These are phyloP conservation scores for Tubosaeta sp. DNA, from an alignment of 768 basidiomycete genomes.

Conservation along the genomic window DNA sequence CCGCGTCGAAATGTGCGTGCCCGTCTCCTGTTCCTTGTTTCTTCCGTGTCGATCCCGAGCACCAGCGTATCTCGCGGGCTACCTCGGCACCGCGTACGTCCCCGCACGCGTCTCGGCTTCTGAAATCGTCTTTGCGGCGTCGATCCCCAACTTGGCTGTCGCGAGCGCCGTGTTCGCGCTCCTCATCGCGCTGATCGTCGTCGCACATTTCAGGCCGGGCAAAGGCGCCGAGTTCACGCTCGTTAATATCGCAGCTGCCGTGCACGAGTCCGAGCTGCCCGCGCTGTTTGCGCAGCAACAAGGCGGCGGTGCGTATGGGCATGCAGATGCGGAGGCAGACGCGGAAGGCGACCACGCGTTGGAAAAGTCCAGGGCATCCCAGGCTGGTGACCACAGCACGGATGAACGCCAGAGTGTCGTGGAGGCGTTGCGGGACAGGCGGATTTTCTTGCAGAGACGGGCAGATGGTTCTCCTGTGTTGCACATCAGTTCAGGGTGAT, in stretches of 20 bases:
- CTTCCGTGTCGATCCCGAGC: too few relatives aligned
- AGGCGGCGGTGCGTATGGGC: neutral
- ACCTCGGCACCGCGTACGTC: slow-evolving; percentile 26
- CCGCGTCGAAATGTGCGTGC: slow-evolving; percentile 16
- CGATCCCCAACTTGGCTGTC: slow-evolving; percentile 25
- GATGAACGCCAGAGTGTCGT: neutral
- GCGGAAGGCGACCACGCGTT: neutral
- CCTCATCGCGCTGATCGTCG: slow-evolving; percentile 16
- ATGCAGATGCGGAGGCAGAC: neutral
- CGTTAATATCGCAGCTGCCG: slow-evolving; percentile 16
- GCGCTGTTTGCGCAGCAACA: slow-evolving; percentile 13
- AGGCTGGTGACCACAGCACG: neutral
- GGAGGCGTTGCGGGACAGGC: slow-evolving; percentile 5
- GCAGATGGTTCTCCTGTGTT: slow-evolving; percentile 17
- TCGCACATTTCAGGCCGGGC: slow-evolving; percentile 21
- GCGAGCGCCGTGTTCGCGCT: slow-evolving; percentile 23
- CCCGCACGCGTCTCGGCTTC: slow-evolving; percentile 23
- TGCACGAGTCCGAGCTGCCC: slow-evolving; percentile 25
- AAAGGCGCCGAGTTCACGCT: slow-evolving; percentile 25
- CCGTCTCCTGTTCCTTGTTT: neutral
- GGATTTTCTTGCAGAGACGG: slow-evolving; percentile 15
- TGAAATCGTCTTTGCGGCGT: slow-evolving; percentile 22
- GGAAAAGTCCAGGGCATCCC: neutral
- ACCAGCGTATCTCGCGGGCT: slow-evolving; percentile 12
- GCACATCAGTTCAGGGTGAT: slow-evolving; percentile 11